phyloP scores from a whole-genome alignment of 2,329 filamentous ascomycete species.

The Ilyonectria sp. region DNA sequence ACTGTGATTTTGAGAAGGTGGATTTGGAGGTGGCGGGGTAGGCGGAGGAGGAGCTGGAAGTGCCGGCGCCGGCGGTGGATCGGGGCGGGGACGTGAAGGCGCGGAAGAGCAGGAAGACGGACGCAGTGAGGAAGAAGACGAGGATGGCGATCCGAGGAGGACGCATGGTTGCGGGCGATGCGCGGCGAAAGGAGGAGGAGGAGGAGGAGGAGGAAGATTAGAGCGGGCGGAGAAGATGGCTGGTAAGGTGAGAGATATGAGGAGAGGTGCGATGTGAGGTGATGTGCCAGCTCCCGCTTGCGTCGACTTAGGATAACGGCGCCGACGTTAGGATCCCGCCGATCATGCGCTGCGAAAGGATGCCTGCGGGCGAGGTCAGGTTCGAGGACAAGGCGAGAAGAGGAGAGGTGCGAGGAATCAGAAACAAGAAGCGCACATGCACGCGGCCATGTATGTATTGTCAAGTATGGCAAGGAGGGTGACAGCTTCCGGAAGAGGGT shows the following conservation, averaged over 20 bases:
- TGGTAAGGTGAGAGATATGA: conserved; percentile 31
- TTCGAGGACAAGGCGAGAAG: conserved; percentile 7
- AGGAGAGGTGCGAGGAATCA: conserved; percentile 27
- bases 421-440: conserved; percentile 19
- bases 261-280: conserved; percentile 42
- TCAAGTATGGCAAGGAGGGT: neutral
- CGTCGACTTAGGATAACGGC: conserved; percentile 17
- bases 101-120: conserved; percentile 70
- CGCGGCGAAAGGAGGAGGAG: neutral
- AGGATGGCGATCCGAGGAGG: conserved; percentile 57
- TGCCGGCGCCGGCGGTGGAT: conserved; percentile 44
- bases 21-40: conserved; percentile 47
- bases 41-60: conserved; percentile 34
- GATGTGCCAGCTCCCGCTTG: conserved; percentile 26
- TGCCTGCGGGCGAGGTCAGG: conserved; percentile 8
- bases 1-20: conserved; percentile 25
- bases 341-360: conserved; percentile 21
- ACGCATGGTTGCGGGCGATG: conserved; percentile 22
- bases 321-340: conserved; percentile 6
- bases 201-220: conserved; percentile 3
- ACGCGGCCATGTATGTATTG: neutral
- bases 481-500: neutral
- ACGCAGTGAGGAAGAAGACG: conserved; percentile 67
- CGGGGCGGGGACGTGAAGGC: conserved; percentile 60
- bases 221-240: conserved; percentile 17